phyloP scores from a whole-genome alignment of 257 asterid genomes.

The Nemophila menziesii region DNA sequence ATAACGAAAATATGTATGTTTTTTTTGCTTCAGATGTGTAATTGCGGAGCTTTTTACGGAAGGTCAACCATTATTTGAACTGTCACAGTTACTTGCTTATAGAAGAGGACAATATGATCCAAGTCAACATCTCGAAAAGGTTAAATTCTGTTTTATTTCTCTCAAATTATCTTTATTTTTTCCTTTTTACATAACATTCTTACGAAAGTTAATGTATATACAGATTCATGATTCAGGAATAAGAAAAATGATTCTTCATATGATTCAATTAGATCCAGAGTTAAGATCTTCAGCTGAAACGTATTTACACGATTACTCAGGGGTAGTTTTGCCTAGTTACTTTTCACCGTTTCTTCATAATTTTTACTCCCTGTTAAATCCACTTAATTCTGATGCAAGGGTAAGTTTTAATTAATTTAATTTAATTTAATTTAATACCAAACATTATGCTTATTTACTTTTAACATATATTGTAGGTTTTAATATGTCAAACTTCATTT shows the following conservation, averaged over 20 bases:
- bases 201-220: background rate
- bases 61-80: slow-evolving; percentile 94
- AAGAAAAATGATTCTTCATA: slow-evolving; percentile 96
- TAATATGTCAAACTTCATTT: slow-evolving; percentile 83
- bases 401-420: slow-evolving; percentile 41
- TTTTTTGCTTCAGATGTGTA: slow-evolving; percentile 67
- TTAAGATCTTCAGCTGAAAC: slow-evolving; percentile 83
- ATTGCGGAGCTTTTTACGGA: slow-evolving; percentile 98
- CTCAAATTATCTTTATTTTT: background rate
- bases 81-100: slow-evolving; percentile 93
- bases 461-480: slow-evolving; percentile 49
- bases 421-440: too few species aligned
- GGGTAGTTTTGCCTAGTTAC: slow-evolving; percentile 83
- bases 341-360: slow-evolving; percentile 92
- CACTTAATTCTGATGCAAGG: slow-evolving; percentile 86
- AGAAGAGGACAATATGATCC: slow-evolving; percentile 99
- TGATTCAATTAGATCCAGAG: slow-evolving; percentile 93
- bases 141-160: slow-evolving; percentile 12
- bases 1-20: too few species aligned
- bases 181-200: background rate
- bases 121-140: slow-evolving; percentile 94
- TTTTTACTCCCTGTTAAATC: slow-evolving; percentile 83
- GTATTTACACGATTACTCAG: slow-evolving; percentile 74
- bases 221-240: slow-evolving; percentile 98
- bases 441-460: slow-evolving; percentile 8